Evolutionary conservation across 2,329 filamentous ascomycete species (phyloP), one percentile per base, ranked within the genome.

Genomic region (Grosmannia clavigera): DNA sequence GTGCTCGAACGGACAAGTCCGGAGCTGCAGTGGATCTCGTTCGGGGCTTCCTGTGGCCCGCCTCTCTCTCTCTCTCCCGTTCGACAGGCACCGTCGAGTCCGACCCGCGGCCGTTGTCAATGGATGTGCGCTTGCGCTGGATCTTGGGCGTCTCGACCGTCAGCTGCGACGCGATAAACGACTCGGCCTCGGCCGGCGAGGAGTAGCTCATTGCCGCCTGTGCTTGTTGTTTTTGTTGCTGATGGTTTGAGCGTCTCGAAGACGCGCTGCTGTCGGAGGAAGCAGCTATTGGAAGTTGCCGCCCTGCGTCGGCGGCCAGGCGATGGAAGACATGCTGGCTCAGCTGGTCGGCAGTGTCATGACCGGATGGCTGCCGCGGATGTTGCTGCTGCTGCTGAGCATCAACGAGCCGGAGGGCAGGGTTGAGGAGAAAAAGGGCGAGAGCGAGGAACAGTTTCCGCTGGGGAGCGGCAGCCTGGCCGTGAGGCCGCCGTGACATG

Each of bases 1-100:
- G 89, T 90, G 91, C 92, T 96, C 90, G 83, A 81, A 96, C 92
- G 88, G 90, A 83, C 80, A 83, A 77, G 64, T 87, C 92, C 89
- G 90, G 91, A 96, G 92, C 92, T 82, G 92, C 87, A 88, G 91
- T 94, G 83, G 88, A 87, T 81, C 27, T 55, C 6, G 58, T 35
- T 25, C 38, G 14, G 6, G 25, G 67, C 60, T 71, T 66, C 65
- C 69, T 25, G 29, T n/a, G 71, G 11, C 46, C n/a, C 12, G 55
- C 55, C 19, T n/a, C 25, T 29, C 50, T 52, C 48, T 35, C 71
- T 27, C 46, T 22, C n/a, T 55, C 46, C 29, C 19, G 27, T 38
- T 25, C 31, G 16, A 54, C 48, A 10, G 64, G 65, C 9, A 35
- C 5, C 62, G 60, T 67, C 73, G 67, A 63, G 12, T 16, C 14